These are phyloP conservation scores for Hygrocybe punicea DNA, from an alignment of 768 basidiomycete genomes.

Conservation along the genomic window DNA sequence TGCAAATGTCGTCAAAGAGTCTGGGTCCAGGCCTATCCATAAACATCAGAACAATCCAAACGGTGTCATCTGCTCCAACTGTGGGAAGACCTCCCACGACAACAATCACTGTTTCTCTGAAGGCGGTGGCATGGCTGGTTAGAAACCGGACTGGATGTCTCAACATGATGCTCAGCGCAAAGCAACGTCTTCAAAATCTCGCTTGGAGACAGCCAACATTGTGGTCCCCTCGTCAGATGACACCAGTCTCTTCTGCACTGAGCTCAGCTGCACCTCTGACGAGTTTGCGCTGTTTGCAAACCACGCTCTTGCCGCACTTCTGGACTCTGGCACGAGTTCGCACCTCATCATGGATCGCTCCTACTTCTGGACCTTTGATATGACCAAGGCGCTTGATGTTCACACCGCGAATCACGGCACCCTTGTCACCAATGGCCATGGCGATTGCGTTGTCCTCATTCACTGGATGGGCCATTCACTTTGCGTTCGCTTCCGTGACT, in stretches of 20 bases:
- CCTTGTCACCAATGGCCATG: conserved; percentile 2
- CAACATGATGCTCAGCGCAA: too few species aligned
- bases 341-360: conserved; percentile 14
- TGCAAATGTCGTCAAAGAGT: background rate
- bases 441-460: conserved; percentile 12
- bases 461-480: conserved; percentile 1
- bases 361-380: conserved; percentile 15
- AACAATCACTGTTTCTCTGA: background rate
- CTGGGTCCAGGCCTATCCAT: background rate
- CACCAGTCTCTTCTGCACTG: background rate
- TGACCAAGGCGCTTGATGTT: background rate
- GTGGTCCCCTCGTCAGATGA: background rate
- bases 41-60: background rate
- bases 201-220: background rate
- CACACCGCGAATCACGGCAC: conserved; percentile 20
- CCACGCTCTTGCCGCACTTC: background rate
- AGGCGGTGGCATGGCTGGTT: background rate
- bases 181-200: background rate
- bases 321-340: background rate
- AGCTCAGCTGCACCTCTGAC: background rate
- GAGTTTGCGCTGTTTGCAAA: background rate
- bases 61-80: background rate
- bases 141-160: too few species aligned
- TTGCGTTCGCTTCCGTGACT: conserved; percentile 13
- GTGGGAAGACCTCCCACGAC: background rate